These are phyloP conservation scores for Pouteria glomerata DNA, from an alignment of 148 eudicot genomes.

Conservation along the genomic window DNA sequence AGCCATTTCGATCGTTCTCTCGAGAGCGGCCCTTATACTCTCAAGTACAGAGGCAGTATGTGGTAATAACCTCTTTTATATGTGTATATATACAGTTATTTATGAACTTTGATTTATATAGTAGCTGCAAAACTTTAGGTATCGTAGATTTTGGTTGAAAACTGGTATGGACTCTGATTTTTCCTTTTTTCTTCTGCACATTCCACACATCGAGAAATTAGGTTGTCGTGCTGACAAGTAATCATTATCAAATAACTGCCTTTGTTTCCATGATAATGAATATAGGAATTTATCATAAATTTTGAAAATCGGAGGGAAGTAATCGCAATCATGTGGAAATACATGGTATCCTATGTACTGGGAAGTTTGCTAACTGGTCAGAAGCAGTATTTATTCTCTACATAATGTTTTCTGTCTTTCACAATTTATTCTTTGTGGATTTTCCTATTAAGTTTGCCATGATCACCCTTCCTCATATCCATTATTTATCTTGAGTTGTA, in stretches of 20 bases:
- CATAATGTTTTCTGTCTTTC: background rate
- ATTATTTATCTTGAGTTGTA: background rate
- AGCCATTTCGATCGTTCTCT: conserved; percentile 19
- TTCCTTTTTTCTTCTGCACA: background rate
- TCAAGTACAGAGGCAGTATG: conserved; percentile 24
- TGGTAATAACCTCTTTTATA: background rate
- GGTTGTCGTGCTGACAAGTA: too few species aligned
- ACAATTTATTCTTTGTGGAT: background rate
- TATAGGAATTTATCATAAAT: too few species aligned
- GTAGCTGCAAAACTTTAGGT: background rate
- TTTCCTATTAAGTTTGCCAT: background rate
- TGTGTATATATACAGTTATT: too few species aligned
- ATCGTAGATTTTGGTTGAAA: background rate
- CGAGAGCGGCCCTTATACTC: conserved; percentile 21
- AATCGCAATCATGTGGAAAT: background rate
- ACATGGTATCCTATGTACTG: background rate
- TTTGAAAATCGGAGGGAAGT: too few species aligned
- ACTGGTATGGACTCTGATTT: background rate
- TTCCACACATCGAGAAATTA: too few species aligned
- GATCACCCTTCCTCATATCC: background rate
- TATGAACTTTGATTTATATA: too few species aligned
- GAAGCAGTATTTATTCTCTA: background rate
- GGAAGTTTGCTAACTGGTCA: background rate
- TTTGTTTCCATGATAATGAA: background rate
- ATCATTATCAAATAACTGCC: background rate